Conservation (phyloP, 805 yeast species). For the Ogataea zsoltii region DNA sequence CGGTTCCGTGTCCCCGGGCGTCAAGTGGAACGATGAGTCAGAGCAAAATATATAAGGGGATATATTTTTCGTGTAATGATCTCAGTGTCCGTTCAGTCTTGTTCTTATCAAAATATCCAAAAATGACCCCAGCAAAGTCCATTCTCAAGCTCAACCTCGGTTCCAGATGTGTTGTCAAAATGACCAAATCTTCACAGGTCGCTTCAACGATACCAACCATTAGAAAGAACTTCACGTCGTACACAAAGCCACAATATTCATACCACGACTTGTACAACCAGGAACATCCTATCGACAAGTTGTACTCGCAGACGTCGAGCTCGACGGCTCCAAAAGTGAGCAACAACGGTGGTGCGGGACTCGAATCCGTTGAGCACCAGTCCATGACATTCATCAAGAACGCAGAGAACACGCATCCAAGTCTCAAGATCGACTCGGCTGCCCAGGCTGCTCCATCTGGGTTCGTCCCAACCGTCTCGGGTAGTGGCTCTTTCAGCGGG, state of each 20-base stretch:
- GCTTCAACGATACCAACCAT: slow-evolving; percentile 7
- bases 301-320: slow-evolving; percentile 18
- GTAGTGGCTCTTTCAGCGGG: slow-evolving; percentile 28
- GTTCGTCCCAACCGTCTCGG: slow-evolving; percentile 36
- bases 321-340: slow-evolving; percentile 20
- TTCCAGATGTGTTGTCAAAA: slow-evolving; percentile 28
- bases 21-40: slow-evolving; percentile 6
- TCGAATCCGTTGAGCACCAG: slow-evolving; percentile 21
- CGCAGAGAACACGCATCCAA: slow-evolving; percentile 16
- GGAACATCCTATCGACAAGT: slow-evolving; percentile 20
- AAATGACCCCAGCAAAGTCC: slow-evolving; percentile 28
- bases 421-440: background rate
- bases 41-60: slow-evolving; percentile 1
- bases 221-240: slow-evolving; percentile 29
- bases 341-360: slow-evolving; percentile 34
- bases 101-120: no score
- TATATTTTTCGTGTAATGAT: no score
- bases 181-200: slow-evolving; percentile 9
- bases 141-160: slow-evolving; percentile 31
- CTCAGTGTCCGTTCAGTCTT: no score
- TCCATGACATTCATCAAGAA: slow-evolving; percentile 33
- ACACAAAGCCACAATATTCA: slow-evolving; percentile 22
- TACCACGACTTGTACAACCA: slow-evolving; percentile 28
- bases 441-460: slow-evolving; percentile 6
- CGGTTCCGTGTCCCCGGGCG: slow-evolving; percentile 17